phyloP scores from a whole-genome alignment of 2,329 filamentous ascomycete species.

The Paraphoma chrysanthemicola region DNA sequence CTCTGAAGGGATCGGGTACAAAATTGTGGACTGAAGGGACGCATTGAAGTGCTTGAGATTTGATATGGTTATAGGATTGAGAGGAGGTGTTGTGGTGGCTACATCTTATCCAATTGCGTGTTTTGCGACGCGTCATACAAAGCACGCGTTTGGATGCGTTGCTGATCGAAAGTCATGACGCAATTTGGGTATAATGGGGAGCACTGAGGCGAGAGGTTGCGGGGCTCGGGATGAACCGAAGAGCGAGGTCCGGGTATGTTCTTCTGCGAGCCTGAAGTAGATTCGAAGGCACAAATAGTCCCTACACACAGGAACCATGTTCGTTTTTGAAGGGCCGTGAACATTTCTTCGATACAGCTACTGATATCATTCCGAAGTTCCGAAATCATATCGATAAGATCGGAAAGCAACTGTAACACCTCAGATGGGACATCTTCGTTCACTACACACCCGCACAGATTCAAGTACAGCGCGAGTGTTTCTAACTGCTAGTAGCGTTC shows the following conservation, averaged over 20 bases:
- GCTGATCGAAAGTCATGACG: constrained; percentile 35
- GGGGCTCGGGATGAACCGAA: neutral
- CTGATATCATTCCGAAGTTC: neutral
- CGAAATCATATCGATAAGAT: neutral
- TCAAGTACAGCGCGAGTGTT: too few relatives aligned
- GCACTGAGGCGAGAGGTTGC: neutral
- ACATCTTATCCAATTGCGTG: constrained; percentile 13
- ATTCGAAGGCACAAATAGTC: too few relatives aligned
- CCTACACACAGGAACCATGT: too few relatives aligned
- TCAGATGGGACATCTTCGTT: too few relatives aligned
- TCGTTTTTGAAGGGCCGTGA: too few relatives aligned
- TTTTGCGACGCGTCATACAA: constrained; percentile 17
- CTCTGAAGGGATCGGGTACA: constrained; percentile 20
- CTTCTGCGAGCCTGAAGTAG: neutral
- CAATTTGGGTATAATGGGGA: constrained; percentile 10
- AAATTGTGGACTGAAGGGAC: constrained; percentile 22
- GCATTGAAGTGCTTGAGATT: constrained; percentile 7
- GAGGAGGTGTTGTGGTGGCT: neutral
- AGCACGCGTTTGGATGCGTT: constrained; percentile 1
- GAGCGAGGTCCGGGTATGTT: neutral
- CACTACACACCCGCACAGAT: too few relatives aligned
- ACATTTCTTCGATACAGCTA: too few relatives aligned
- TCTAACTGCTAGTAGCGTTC: too few relatives aligned
- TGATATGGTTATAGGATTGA: neutral
- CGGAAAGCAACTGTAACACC: too few relatives aligned